Evolutionary conservation across 805 yeast genomes (phyloP).

Genomic region (Torulaspora maleeae): DNA sequence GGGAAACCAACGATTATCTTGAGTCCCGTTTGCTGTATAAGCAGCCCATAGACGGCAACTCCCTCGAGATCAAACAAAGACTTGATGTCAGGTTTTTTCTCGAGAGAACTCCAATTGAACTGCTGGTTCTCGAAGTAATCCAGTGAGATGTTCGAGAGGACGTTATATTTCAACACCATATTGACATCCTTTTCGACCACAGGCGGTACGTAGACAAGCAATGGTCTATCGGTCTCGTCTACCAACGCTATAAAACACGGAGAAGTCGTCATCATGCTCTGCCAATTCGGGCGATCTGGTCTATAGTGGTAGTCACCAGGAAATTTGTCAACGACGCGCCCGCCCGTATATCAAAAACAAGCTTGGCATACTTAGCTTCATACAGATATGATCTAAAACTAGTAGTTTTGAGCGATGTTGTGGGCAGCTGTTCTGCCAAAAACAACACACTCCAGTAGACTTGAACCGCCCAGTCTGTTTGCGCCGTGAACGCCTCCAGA

Average conservation of each 20-base stretch:
- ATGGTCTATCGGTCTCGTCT: conserved; percentile 25
- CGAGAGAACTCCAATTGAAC: conserved; percentile 23
- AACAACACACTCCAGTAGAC: conserved; percentile 56
- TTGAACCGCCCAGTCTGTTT: conserved; percentile 56
- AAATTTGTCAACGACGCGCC: neutral
- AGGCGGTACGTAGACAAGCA: conserved; percentile 25
- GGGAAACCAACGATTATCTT: conserved; percentile 31
- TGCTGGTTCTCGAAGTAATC: conserved; percentile 33
- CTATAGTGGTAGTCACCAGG: neutral
- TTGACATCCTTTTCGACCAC: conserved; percentile 19
- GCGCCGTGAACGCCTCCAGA: conserved; percentile 68
- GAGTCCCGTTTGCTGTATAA: conserved; percentile 29
- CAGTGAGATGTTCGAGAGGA: conserved; percentile 31
- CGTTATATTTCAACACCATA: conserved; percentile 28
- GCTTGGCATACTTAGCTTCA: neutral
- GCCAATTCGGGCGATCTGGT: neutral
- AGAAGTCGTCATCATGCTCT: conserved; percentile 1
- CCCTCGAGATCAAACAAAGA: conserved; percentile 30
- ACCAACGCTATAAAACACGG: conserved; percentile 28
- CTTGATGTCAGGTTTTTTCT: conserved; percentile 18
- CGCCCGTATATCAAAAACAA: neutral
- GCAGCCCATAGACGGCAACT: conserved; percentile 29
- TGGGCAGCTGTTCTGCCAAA: conserved; percentile 52
- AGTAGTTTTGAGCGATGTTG: conserved; percentile 21
- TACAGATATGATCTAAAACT: neutral